Conservation (phyloP, 163 green algal genomes). For the Coccomyxa subellipsoidea region DNA sequence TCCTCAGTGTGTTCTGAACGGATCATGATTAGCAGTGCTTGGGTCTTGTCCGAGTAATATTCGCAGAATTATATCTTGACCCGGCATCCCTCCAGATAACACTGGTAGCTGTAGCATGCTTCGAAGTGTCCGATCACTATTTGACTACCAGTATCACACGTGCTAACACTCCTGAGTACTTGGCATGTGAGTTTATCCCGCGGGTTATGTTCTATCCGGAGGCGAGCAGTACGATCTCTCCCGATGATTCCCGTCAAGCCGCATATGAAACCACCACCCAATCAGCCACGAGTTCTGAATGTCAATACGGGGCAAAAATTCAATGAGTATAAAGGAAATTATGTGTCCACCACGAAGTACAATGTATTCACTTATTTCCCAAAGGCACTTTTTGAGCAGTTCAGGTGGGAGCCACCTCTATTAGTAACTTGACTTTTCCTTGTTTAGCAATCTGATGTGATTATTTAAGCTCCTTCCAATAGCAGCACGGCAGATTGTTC, state of each 20-base stretch:
- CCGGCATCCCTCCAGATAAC: too few species aligned
- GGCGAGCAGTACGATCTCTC: too few species aligned
- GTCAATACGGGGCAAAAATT: neutral
- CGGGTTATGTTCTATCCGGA: too few species aligned
- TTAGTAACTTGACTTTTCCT: neutral
- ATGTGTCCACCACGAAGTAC: constrained; percentile 78
- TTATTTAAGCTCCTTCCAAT: neutral
- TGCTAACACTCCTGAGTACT: too few species aligned
- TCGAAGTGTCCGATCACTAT: too few species aligned
- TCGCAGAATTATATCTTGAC: too few species aligned
- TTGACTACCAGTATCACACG: too few species aligned
- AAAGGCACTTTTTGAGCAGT: constrained; percentile 68
- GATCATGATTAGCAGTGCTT: too few species aligned
- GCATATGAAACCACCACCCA: neutral
- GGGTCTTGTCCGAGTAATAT: too few species aligned
- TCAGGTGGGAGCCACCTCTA: constrained; percentile 6
- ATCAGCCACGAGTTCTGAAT: neutral
- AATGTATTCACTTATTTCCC: constrained; percentile 69
- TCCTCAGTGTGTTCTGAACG: too few species aligned
- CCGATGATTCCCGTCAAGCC: constrained; percentile 6
- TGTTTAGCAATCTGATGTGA: neutral
- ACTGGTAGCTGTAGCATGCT: too few species aligned
- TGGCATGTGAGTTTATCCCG: too few species aligned
- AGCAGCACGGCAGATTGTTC: neutral
- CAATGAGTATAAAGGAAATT: constrained; percentile 52